Conservation (phyloP, 2,329 filamentous ascomycete genomes). For the Nigrospora osmanthi region DNA sequence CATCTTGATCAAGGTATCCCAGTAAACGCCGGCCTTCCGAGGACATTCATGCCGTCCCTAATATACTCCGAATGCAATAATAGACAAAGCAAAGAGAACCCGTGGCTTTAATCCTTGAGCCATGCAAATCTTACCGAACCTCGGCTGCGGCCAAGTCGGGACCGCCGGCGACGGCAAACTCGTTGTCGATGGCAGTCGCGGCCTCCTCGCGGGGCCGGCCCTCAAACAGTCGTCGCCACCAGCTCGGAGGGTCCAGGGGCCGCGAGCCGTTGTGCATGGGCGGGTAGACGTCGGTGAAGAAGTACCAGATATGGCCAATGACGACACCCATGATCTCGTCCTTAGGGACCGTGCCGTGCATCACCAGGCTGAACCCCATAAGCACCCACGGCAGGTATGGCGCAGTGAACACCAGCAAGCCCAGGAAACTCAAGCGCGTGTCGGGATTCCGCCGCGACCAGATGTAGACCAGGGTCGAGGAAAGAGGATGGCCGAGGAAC, state of each 20-base stretch:
- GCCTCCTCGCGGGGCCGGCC: slow-evolving; percentile 39
- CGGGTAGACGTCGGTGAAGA: slow-evolving; percentile 94
- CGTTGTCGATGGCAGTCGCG: slow-evolving; percentile 49
- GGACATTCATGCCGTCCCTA: too few species aligned
- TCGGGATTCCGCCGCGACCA: slow-evolving; percentile 95
- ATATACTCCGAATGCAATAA: too few species aligned
- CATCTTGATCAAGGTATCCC: too few species aligned
- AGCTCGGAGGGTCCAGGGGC: slow-evolving; percentile 80
- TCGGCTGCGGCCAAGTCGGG: slow-evolving; percentile 49
- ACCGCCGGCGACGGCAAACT: slow-evolving; percentile 51
- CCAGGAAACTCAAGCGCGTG: slow-evolving; percentile 80
- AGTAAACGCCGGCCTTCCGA: too few species aligned
- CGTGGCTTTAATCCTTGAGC: too few species aligned
- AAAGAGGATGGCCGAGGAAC: slow-evolving; percentile 89
- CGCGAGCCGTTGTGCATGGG: slow-evolving; percentile 77
- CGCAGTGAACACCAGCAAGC: slow-evolving; percentile 82
- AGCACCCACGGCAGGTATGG: slow-evolving; percentile 95
- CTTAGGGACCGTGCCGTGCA: slow-evolving; percentile 84
- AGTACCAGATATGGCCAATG: slow-evolving; percentile 96
- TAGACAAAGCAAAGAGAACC: not conserved
- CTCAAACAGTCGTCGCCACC: slow-evolving; percentile 85
- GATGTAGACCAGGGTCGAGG: slow-evolving; percentile 92
- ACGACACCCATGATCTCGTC: slow-evolving; percentile 94
- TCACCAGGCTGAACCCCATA: slow-evolving; percentile 84
- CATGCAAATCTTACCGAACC: slow-evolving; percentile 13